Base-by-base conservation (phyloP, 78 protist genomes). In the Dictyostelium discoideum region DNA sequence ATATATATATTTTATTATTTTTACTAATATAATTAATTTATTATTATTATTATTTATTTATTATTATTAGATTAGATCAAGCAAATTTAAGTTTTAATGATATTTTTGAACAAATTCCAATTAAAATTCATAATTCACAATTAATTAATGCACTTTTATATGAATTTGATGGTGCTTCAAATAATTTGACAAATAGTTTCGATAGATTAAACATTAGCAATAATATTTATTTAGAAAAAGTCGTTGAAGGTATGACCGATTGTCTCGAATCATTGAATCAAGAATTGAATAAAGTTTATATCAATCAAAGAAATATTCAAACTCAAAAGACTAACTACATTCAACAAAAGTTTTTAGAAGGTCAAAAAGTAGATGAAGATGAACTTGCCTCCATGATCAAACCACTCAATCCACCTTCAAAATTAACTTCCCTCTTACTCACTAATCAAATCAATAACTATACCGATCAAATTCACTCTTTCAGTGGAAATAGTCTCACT, bases 21-120 rank as follows among this genome's bases (percentile, higher is more conserved):
- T 32, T 32, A 32, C 37, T 32, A 32, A 32, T 32, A 32, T 32
- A 32, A 32, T 32, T 32, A 32, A 32, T 32, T 32, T 32, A 32
- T 44, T 44, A 3, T 65, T 16, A 11, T 65, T 22, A 65, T 65
- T 22, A 11, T 65, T n/a, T n/a, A n/a, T n/a, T n/a, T 16, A 65
- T 10, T 65, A 37, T 24, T 16, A 63, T 57, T 57, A 37, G 87
- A 76, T 13, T 85, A 79, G 84, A 57, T 86, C 79, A 85, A 46
- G 92, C 92, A 22, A 87, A 92, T 32, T 87, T 97, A 18, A 83
- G 85, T 29, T 93, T 95, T 73, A 69, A 80, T 26, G 94, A 93
- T 82, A 86, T 97, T 22, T 96, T 96, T 48, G 96, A 93, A 48
- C 97, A 97, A 89, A 77, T 96, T 18, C 98, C 98, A 54, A 94